Evolutionary conservation across 306 rosid species (phyloP).

Genomic region (Senna tora): DNA sequence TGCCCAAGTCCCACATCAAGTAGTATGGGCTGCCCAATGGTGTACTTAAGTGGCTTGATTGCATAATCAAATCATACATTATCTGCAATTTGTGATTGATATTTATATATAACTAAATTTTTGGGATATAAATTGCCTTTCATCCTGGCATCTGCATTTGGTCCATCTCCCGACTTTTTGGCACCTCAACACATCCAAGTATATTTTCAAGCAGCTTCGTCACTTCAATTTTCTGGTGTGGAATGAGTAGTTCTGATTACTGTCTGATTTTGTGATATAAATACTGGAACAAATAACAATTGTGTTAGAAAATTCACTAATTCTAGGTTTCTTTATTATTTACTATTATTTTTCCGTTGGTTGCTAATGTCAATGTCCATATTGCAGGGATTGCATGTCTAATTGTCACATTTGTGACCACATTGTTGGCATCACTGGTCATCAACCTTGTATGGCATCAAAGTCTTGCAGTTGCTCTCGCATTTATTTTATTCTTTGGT

Average conservation of each 20-base stretch:
- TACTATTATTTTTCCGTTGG: conserved; percentile 13
- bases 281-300: conserved; percentile 5
- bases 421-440: conserved; percentile 68
- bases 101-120: conserved; percentile 1
- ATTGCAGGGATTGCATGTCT: conserved; percentile 73
- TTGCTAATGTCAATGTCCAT: conserved; percentile 36
- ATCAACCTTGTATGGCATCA: conserved; percentile 83
- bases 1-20: too few relatives aligned
- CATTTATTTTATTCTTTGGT: conserved; percentile 64
- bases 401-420: conserved; percentile 60
- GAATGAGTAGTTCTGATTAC: conserved; percentile 18
- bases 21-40: too few relatives aligned
- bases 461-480: conserved; percentile 53
- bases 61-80: background rate
- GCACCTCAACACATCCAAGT: background rate
- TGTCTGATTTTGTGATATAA: conserved; percentile 17
- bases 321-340: conserved; percentile 16
- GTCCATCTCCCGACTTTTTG: background rate
- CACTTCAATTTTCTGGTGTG: background rate
- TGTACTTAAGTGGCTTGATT: too few relatives aligned
- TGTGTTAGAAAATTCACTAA: conserved; percentile 9
- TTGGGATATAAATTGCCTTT: conserved; percentile 1
- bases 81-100: background rate
- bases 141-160: background rate
- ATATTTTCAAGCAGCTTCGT: background rate